Evolutionary conservation across 2,329 filamentous ascomycete genomes (phyloP), one percentile per base, ranked within the genome.

Genomic region (Cordyceps pruinosa): DNA sequence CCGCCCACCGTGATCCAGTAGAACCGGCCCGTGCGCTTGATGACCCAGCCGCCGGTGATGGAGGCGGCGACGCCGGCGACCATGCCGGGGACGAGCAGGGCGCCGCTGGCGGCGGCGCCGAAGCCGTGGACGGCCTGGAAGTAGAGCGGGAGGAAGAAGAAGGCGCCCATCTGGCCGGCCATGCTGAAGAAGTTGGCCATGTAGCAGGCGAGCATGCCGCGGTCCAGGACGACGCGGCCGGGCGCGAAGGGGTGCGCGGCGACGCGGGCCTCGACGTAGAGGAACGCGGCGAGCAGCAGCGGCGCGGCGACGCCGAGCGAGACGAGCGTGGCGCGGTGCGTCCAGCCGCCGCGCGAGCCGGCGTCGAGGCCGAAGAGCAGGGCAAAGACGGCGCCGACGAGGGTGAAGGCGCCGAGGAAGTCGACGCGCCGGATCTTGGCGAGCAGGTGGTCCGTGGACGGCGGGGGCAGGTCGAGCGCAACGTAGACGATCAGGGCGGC

Each of bases 101-200:
- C 59, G 1, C 88, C 88, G 4, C 87, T 82, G 55, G 76, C 69
- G 0, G 85, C 84, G 1, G 89, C 85, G 4, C 78, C 80, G 25
- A 84, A 72, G 5, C 82, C 83, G 50, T 86, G 76, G 1, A 87
- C 85, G 5, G 86, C 88, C 70, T 93, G 89, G 71, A 88, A 89
- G 70, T 87, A 90, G 2, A 93, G 75, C 1, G 89, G 87, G n/a
- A 89, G 73, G 71, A 89, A 89, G 74, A 90, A 93, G 4, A 88
- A 62, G 1, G 79, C 72, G 0, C 81, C 79, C 65, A 76, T 72
- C 59, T 77, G 72, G 15, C 80, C 84, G 1, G 77, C 82, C 54
- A 87, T 80, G 52, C 80, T 77, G 69, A 89, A 90, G 72, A 90
- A 89, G 68, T 90, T 90, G 68, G 82, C 83, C 1, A 84, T 70